phyloP scores from a whole-genome alignment of 2,329 filamentous ascomycete genomes.

The Monosporascus cannonballus region DNA sequence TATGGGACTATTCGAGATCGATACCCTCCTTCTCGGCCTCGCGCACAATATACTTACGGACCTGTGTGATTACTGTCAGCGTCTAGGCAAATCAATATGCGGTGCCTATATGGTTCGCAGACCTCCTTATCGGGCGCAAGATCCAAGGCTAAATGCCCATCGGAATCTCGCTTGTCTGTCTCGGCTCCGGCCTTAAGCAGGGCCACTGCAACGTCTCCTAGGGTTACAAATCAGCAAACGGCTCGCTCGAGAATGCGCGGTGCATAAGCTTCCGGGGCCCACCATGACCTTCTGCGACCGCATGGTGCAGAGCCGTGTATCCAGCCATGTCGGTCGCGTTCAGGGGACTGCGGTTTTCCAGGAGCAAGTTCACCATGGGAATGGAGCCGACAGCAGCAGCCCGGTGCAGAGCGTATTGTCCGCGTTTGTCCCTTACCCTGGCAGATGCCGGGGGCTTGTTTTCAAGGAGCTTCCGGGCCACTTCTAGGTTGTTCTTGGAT shows the following conservation, averaged over 20 bases:
- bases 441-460: slow-evolving; percentile 66
- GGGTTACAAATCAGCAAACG: neutral
- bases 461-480: slow-evolving; percentile 70
- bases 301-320: slow-evolving; percentile 85
- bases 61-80: slow-evolving; percentile 36
- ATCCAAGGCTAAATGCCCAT: slow-evolving; percentile 69
- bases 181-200: slow-evolving; percentile 83
- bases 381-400: slow-evolving; percentile 84
- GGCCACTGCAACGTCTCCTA: slow-evolving; percentile 73
- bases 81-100: slow-evolving; percentile 1
- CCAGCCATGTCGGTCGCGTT: slow-evolving; percentile 79
- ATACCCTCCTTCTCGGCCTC: slow-evolving; percentile 82
- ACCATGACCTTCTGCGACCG: slow-evolving; percentile 70
- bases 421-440: slow-evolving; percentile 74
- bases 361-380: slow-evolving; percentile 76
- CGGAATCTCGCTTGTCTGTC: slow-evolving; percentile 65
- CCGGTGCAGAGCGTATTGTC: slow-evolving; percentile 86
- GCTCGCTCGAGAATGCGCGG: neutral
- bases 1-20: slow-evolving; percentile 34
- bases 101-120: slow-evolving; percentile 20
- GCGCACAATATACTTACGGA: slow-evolving; percentile 69
- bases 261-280: slow-evolving; percentile 14
- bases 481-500: slow-evolving; percentile 82
- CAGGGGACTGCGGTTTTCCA: slow-evolving; percentile 72
- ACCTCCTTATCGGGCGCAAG: slow-evolving; percentile 83